A percentile compares a stretch with the other conserved stretches of the same genome.
Conservation (phyloP, 2,329 filamentous ascomycete genomes). For the Sclerotinia nivalis region DNA sequence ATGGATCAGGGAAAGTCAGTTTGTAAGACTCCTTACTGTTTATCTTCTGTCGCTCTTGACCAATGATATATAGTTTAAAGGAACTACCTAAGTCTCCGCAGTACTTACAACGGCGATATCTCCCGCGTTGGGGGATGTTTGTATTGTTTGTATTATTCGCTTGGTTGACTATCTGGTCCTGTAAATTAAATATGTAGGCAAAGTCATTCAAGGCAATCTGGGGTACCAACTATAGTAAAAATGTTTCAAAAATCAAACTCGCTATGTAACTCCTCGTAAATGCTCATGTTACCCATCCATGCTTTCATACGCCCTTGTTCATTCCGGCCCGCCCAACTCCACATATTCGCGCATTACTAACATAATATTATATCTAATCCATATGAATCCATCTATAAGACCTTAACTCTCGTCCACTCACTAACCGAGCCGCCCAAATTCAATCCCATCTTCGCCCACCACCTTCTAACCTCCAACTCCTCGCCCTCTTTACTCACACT, state of each 20-base stretch:
- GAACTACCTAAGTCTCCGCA: background rate
- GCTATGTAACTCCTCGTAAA: background rate
- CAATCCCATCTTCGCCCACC: conserved; percentile 80
- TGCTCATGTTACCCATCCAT: conserved; percentile 6
- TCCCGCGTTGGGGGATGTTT: background rate
- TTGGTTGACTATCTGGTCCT: background rate
- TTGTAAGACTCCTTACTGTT: too few relatives aligned
- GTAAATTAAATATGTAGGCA: background rate
- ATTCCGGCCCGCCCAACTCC: background rate
- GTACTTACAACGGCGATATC: background rate
- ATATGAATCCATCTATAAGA: conserved; percentile 30
- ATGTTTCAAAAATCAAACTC: background rate
- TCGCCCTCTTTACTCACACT: conserved; percentile 62
- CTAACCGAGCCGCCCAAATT: conserved; percentile 69
- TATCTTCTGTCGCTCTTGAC: too few relatives aligned
- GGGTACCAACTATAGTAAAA: background rate
- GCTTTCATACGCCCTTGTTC: background rate
- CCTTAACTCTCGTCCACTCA: conserved; percentile 71
- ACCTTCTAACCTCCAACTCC: conserved; percentile 71
- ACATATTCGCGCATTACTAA: background rate
- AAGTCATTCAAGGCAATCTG: background rate
- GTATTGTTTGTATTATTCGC: background rate
- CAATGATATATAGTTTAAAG: too few relatives aligned
- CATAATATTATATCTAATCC: background rate
- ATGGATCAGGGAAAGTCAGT: too few relatives aligned